Conservation (phyloP, 352 stramenopile species). For the Achlya hypogyna region DNA sequence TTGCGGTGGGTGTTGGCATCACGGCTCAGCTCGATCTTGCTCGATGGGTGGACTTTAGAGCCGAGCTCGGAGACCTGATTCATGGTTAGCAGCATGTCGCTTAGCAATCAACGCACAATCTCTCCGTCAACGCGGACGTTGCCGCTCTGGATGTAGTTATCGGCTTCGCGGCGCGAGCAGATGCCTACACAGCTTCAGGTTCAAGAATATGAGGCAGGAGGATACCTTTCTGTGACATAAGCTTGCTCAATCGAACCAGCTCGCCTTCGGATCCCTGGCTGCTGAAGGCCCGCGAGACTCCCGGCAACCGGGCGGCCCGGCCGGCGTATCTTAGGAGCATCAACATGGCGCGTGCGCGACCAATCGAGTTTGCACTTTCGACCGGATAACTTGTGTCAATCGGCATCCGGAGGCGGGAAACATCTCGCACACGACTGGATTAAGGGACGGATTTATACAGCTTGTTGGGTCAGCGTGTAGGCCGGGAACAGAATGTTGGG, state of each 20-base stretch:
- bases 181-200: slow-evolving; percentile 27
- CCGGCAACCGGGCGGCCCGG: too few relatives aligned
- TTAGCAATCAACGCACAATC: neutral
- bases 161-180: slow-evolving; percentile 71
- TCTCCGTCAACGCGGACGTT: slow-evolving; percentile 62
- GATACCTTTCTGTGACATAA: slow-evolving; percentile 55
- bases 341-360: neutral
- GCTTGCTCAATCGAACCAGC: slow-evolving; percentile 60
- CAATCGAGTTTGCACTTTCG: too few relatives aligned
- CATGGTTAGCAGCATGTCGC: neutral
- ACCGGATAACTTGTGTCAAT: too few relatives aligned
- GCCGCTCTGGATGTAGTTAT: slow-evolving; percentile 70
- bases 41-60: slow-evolving; percentile 53
- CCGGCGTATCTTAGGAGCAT: neutral
- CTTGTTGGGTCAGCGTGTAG: slow-evolving; percentile 47
- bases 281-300: neutral
- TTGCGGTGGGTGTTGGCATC: slow-evolving; percentile 58
- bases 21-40: slow-evolving; percentile 48
- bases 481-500: slow-evolving; percentile 92
- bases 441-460: neutral
- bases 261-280: neutral
- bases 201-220: neutral
- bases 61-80: slow-evolving; percentile 40
- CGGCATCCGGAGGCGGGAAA: too few relatives aligned
- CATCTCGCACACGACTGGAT: neutral